phyloP scores from a whole-genome alignment of 2,329 filamentous ascomycete genomes.

The Alternaria arborescens region DNA sequence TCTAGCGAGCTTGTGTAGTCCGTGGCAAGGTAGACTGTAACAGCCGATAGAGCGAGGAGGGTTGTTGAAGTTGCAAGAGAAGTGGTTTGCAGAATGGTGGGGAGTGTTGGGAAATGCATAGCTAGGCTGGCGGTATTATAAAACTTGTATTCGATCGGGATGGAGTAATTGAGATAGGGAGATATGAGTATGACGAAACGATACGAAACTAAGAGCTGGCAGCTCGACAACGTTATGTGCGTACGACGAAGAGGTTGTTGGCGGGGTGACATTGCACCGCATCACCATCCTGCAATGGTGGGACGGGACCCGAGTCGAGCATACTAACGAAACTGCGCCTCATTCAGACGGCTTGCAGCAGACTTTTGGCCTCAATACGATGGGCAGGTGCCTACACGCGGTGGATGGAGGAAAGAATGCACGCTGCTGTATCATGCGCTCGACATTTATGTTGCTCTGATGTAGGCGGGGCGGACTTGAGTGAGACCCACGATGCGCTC shows the following conservation, averaged over 20 bases:
- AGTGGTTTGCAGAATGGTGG: not conserved
- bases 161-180: too few species aligned
- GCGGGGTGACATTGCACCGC: not conserved
- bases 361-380: not conserved
- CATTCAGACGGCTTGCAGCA: not conserved
- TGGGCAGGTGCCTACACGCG: not conserved
- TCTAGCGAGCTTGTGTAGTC: not conserved
- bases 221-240: not conserved
- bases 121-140: not conserved
- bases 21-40: not conserved
- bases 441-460: not conserved
- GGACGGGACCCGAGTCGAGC: not conserved
- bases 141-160: not conserved
- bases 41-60: conserved; percentile 3
- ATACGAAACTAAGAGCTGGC: not conserved
- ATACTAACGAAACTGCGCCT: not conserved
- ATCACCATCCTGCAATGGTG: not conserved
- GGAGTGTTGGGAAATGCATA: not conserved
- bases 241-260: not conserved
- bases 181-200: too few species aligned
- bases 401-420: not conserved
- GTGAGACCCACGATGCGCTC: not conserved
- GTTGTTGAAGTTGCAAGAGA: not conserved
- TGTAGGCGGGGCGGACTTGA: too few species aligned
- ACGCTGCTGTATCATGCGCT: not conserved